These are phyloP conservation scores for Beauveria scarabaeidicola DNA, from an alignment of 2,329 filamentous ascomycete species.

Conservation along the genomic window DNA sequence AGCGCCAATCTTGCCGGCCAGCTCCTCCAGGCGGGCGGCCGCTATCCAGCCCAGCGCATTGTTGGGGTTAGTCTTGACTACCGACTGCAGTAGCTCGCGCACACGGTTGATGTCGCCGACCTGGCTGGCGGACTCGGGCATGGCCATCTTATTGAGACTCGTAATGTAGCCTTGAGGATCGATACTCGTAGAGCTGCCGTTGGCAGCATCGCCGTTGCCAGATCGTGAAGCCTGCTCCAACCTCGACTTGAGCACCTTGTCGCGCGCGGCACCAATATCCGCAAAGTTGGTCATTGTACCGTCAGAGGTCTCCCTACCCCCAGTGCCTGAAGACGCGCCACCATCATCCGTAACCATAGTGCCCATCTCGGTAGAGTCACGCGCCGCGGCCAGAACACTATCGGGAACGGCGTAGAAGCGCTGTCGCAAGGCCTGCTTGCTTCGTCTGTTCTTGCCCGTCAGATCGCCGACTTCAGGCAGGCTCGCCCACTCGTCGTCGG, in stretches of 20 bases:
- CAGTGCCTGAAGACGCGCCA: slow-evolving; percentile 24
- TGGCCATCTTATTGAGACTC: slow-evolving; percentile 72
- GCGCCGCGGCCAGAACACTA: slow-evolving; percentile 81
- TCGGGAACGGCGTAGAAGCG: slow-evolving; percentile 95
- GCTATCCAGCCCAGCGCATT: slow-evolving; percentile 96
- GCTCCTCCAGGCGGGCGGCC: slow-evolving; percentile 81
- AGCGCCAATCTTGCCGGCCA: slow-evolving; percentile 84
- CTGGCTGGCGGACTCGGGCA: slow-evolving; percentile 70
- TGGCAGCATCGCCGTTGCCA: slow-evolving; percentile 51
- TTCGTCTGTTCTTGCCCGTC: slow-evolving; percentile 85
- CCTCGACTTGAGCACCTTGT: slow-evolving; percentile 91
- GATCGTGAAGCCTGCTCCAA: slow-evolving; percentile 79
- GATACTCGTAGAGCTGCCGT: slow-evolving; percentile 80
- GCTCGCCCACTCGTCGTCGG: slow-evolving; percentile 93
- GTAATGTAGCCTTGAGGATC: slow-evolving; percentile 96
- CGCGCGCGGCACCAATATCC: slow-evolving; percentile 89
- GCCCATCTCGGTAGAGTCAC: slow-evolving; percentile 71
- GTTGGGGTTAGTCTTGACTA: slow-evolving; percentile 92
- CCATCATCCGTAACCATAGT: slow-evolving; percentile 84
- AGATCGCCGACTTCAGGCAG: slow-evolving; percentile 93
- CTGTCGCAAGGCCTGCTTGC: slow-evolving; percentile 72
- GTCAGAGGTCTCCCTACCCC: slow-evolving; percentile 45
- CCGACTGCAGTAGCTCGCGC: slow-evolving; percentile 84
- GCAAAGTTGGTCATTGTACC: slow-evolving; percentile 98
- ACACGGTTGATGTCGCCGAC: slow-evolving; percentile 95